Evolutionary conservation across 129 eudicot genomes (phyloP).

Genomic region (Heracleum sosnowskyi): DNA sequence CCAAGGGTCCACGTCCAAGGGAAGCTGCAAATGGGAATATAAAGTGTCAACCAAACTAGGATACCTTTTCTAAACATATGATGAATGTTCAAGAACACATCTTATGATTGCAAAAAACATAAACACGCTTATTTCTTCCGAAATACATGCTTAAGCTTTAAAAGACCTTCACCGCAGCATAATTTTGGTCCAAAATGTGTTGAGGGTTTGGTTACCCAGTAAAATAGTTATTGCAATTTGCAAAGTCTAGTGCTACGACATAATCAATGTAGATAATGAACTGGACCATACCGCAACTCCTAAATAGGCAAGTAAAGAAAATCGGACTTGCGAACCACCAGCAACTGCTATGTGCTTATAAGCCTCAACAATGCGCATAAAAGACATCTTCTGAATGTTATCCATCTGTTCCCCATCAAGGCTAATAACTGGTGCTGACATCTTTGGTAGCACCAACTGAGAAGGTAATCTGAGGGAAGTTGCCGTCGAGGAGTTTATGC

Average conservation of each 20-base stretch:
- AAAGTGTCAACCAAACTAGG: slow-evolving; percentile 10
- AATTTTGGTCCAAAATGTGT: not conserved
- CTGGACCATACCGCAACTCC: slow-evolving; percentile 70
- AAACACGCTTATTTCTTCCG: not conserved
- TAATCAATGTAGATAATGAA: not conserved
- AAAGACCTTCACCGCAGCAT: not conserved
- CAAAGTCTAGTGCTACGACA: not conserved
- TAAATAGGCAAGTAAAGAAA: slow-evolving; percentile 71
- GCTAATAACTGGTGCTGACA: slow-evolving; percentile 80
- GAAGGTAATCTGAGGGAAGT: slow-evolving; percentile 53
- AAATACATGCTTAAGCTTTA: not conserved
- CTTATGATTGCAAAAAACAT: not conserved
- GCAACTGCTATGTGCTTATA: slow-evolving; percentile 76
- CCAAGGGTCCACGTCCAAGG: slow-evolving; percentile 91
- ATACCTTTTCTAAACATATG: not conserved
- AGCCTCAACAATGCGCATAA: slow-evolving; percentile 73
- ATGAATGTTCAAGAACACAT: not conserved
- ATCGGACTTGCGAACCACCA: slow-evolving; percentile 82
- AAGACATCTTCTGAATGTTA: slow-evolving; percentile 55
- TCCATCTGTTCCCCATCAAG: slow-evolving; percentile 79
- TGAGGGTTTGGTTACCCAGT: not conserved
- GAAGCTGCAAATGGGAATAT: slow-evolving; percentile 44
- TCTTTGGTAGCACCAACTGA: slow-evolving; percentile 75
- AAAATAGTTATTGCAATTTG: not conserved
- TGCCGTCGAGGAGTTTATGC: slow-evolving; percentile 48